Evolutionary conservation across 805 yeast species (phyloP).

Genomic region (Ogataea nonfermentans): DNA sequence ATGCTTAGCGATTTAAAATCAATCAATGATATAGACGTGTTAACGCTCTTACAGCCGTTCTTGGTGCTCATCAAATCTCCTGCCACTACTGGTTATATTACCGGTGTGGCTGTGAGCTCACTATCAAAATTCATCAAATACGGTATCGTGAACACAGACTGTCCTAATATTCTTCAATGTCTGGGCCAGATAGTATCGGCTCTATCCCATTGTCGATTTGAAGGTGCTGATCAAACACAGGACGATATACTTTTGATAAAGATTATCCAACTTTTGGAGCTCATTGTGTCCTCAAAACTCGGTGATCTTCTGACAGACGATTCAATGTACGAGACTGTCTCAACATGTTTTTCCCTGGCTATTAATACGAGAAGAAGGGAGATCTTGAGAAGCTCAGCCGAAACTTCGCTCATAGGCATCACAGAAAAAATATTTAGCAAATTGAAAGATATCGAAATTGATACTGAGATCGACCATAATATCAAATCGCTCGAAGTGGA

Average conservation of each 20-base stretch:
- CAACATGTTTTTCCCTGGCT: slow-evolving; percentile 87
- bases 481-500: slow-evolving; percentile 29
- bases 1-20: slow-evolving; percentile 57
- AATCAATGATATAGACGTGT: slow-evolving; percentile 60
- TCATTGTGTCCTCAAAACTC: slow-evolving; percentile 59
- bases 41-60: slow-evolving; percentile 83
- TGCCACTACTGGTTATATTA: slow-evolving; percentile 80
- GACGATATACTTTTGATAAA: slow-evolving; percentile 90
- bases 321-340: slow-evolving; percentile 81
- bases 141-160: slow-evolving; percentile 55
- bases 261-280: slow-evolving; percentile 73
- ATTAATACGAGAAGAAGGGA: slow-evolving; percentile 91
- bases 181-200: slow-evolving; percentile 68
- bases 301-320: slow-evolving; percentile 75
- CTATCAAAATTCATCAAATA: slow-evolving; percentile 71
- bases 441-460: slow-evolving; percentile 49
- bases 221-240: slow-evolving; percentile 87
- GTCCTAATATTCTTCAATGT: slow-evolving; percentile 55
- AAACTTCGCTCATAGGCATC: slow-evolving; percentile 68
- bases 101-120: slow-evolving; percentile 76
- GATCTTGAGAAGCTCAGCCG: slow-evolving; percentile 85
- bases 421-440: slow-evolving; percentile 67
- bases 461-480: slow-evolving; percentile 29
- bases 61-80: slow-evolving; percentile 79
- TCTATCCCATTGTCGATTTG: slow-evolving; percentile 91